A percentile compares a stretch with the other conserved stretches of the same genome.
phyloP scores from a whole-genome alignment of 2,329 filamentous ascomycete species.

The Teratosphaeria zuluensis region DNA sequence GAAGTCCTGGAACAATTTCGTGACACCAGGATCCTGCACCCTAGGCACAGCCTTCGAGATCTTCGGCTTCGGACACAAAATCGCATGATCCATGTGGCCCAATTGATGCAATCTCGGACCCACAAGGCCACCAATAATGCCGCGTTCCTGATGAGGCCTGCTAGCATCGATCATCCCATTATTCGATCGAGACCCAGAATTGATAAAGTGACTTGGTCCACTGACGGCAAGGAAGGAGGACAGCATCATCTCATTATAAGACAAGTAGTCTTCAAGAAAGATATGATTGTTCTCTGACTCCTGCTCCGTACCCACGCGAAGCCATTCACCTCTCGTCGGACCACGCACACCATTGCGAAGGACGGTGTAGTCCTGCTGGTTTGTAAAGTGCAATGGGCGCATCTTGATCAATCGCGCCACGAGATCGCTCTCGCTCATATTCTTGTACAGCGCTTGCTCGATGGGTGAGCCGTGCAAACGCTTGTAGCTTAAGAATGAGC shows the following conservation, averaged over 20 bases:
- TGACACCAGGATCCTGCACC: slow-evolving; percentile 4
- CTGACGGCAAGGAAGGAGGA: slow-evolving; percentile 9
- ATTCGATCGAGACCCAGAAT: slow-evolving; percentile 1
- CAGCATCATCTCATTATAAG: slow-evolving; percentile 15
- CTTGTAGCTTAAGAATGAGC: slow-evolving; percentile 12
- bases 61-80: slow-evolving; percentile 4
- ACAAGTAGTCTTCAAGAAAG: slow-evolving; percentile 9
- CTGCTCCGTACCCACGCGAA: not conserved
- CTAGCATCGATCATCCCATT: not conserved
- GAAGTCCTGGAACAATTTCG: slow-evolving; percentile 7
- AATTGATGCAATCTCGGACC: slow-evolving; percentile 15
- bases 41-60: not conserved
- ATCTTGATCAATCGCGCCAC: slow-evolving; percentile 11
- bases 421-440: slow-evolving; percentile 5
- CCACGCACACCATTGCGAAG: slow-evolving; percentile 4
- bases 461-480: slow-evolving; percentile 8
- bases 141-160: slow-evolving; percentile 5
- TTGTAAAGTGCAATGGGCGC: slow-evolving; percentile 9
- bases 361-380: slow-evolving; percentile 9
- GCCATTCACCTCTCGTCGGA: not conserved
- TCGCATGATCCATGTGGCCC: slow-evolving; percentile 14
- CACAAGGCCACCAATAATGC: slow-evolving; percentile 15
- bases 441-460: slow-evolving; percentile 12
- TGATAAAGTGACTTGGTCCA: slow-evolving; percentile 9
- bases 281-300: slow-evolving; percentile 3